A percentile compares a stretch with the other conserved stretches of the same genome.
Conservation (phyloP, 1,284 basidiomycete genomes). For the Mycena sp. region DNA sequence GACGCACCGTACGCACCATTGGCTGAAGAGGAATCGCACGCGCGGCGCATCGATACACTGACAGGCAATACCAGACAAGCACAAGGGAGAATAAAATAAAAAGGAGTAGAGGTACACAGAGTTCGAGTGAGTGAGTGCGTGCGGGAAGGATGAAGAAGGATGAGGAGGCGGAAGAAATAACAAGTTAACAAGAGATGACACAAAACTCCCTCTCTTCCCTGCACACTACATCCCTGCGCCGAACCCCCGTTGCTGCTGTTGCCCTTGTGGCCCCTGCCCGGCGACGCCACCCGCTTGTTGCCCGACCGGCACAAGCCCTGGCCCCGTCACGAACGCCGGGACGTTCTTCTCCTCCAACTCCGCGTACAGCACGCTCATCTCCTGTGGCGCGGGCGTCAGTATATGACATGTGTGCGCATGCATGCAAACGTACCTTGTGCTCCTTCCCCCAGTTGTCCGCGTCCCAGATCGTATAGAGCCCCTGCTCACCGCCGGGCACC, state of each 20-base stretch:
- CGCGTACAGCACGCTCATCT: constrained; percentile 65
- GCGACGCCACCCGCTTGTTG: constrained; percentile 45
- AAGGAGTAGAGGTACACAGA: no score
- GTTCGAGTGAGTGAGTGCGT: no score
- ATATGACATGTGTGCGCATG: constrained; percentile 71
- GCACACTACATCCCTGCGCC: constrained; percentile 16
- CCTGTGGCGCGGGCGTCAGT: constrained; percentile 87
- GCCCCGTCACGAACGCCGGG: constrained; percentile 67
- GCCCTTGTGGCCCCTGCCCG: constrained; percentile 11
- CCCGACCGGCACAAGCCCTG: constrained; percentile 57
- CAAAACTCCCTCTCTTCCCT: not conserved
- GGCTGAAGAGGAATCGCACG: no score
- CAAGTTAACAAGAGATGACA: constrained; percentile 6
- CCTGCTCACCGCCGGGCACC: constrained; percentile 89
- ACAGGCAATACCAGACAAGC: no score
- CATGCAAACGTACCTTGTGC: constrained; percentile 58
- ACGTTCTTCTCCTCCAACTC: constrained; percentile 56
- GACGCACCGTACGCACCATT: no score
- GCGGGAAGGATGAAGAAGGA: no score
- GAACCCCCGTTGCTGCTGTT: constrained; percentile 26
- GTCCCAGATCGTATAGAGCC: constrained; percentile 93
- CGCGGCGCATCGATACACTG: no score
- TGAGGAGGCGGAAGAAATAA: not conserved
- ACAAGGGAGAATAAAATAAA: no score
- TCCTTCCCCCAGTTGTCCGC: constrained; percentile 90